Evolutionary conservation across 805 yeast genomes (phyloP).

Genomic region (Torulaspora quercuum): DNA sequence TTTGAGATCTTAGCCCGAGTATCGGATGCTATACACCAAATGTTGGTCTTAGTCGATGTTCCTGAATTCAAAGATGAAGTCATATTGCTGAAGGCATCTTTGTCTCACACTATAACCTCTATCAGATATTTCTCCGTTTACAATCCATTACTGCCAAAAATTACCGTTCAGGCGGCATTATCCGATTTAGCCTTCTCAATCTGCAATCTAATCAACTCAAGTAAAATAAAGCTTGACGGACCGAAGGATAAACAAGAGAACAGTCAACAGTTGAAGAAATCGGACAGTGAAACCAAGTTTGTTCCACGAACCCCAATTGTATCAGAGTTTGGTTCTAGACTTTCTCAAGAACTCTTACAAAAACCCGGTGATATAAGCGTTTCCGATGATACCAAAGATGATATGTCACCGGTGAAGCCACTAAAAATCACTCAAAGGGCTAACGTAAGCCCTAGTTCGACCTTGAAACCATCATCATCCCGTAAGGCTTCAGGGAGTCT

Average conservation of each 20-base stretch:
- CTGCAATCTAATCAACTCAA: conserved; percentile 51
- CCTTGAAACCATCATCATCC: conserved; percentile 12
- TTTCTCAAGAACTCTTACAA: conserved; percentile 2
- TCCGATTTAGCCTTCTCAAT: conserved; percentile 67
- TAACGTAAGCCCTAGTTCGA: conserved; percentile 19
- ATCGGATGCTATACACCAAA: conserved; percentile 23
- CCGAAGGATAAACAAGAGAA: neutral
- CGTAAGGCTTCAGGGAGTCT: conserved; percentile 13
- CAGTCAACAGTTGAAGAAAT: neutral
- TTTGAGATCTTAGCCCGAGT: conserved; percentile 29
- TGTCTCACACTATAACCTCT: conserved; percentile 71
- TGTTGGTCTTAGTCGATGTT: conserved; percentile 21
- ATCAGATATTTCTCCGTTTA: conserved; percentile 70
- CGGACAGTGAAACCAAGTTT: neutral
- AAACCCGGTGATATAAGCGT: conserved; percentile 8
- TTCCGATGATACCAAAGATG: conserved; percentile 11
- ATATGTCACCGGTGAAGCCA: conserved; percentile 57
- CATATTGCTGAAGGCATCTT: conserved; percentile 56
- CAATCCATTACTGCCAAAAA: conserved; percentile 59
- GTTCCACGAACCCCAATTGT: conserved; percentile 9
- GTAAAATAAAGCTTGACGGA: conserved; percentile 13
- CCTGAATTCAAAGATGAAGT: conserved; percentile 41
- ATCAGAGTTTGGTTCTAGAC: conserved; percentile 1
- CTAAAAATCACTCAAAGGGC: conserved; percentile 62
- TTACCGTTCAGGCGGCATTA: conserved; percentile 70